Base-by-base conservation (phyloP, 495 filamentous ascomycete species). In the Hamigera avellanea region DNA sequence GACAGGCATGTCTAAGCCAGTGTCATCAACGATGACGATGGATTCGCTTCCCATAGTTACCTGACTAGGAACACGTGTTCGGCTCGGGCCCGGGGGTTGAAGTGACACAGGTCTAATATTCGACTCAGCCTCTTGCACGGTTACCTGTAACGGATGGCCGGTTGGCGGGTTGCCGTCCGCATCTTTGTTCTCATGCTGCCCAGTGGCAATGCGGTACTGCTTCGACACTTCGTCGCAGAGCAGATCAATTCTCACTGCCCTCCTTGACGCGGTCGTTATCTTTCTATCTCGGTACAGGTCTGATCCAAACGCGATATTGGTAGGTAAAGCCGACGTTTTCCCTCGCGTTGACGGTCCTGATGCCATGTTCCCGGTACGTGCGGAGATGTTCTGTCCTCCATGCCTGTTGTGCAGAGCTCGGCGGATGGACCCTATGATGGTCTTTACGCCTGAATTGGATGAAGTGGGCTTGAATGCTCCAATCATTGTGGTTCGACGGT, bases 371-470 rank as follows among this genome's bases (percentile, higher is more conserved):
- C 62, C 61, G 37, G 64, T 59, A 17, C 56, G 60, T 15, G 62
- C 58, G 26, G 59, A 50, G 52, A 54, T 26, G 52, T 68, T 41
- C 51, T 66, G 61, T 2, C 49, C 49, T 45, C 57, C 46, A 44
- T 71, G 57, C 52, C 76, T 81, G 27, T 73, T 84, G 46, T 87
- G 84, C 33, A 95, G 55, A n/a, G 79, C 89, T 25, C 89, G 82
- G 29, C 84, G 80, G 23, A 96, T 84, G 42, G 81, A 86, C 0
- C 88, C 88, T 31, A 98, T 68, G 2, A 96, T 65, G 44, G 77
- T 91, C 55, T 78, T 85, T 66, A 96, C 80, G 1, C 85, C 77
- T 9, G 76, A 75, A 34, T 61, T 83, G 10, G 61, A 56, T 35
- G 59, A 25, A 39, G 48, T 28, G 26, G 60, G 43, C 31, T 61